These are phyloP conservation scores for Fusarium coicis DNA, from an alignment of 2,329 filamentous ascomycete genomes.

Conservation along the genomic window DNA sequence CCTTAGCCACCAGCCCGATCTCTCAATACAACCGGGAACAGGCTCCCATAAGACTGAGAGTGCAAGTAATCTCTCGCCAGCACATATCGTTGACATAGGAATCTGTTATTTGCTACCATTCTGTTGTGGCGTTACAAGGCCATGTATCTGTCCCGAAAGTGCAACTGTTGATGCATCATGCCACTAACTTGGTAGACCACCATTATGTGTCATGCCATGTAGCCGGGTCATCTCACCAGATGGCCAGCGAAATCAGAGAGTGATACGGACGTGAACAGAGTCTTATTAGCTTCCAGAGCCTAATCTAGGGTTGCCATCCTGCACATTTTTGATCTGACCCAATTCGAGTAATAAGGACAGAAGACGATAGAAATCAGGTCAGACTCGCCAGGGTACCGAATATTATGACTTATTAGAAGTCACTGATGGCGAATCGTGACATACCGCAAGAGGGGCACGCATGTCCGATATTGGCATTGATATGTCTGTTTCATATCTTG, in stretches of 20 bases:
- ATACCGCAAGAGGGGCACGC: background rate
- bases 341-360: background rate
- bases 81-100: too few species aligned
- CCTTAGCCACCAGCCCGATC: background rate
- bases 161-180: background rate
- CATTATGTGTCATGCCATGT: background rate
- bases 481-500: background rate
- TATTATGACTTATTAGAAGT: background rate
- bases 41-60: background rate
- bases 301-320: too few species aligned
- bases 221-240: background rate
- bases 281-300: too few species aligned
- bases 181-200: background rate
- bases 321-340: too few species aligned
- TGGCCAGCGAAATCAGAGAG: accelerated
- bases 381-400: background rate
- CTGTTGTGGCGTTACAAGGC: background rate
- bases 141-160: too few species aligned
- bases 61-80: background rate
- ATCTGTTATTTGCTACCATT: background rate
- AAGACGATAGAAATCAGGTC: background rate
- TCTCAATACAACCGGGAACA: background rate
- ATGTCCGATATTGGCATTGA: too few species aligned
- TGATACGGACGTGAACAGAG: too few species aligned
- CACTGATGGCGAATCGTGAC: background rate